phyloP scores from a whole-genome alignment of 371 early-diverging fungal genomes.

The Conidiobolus incongruus region DNA sequence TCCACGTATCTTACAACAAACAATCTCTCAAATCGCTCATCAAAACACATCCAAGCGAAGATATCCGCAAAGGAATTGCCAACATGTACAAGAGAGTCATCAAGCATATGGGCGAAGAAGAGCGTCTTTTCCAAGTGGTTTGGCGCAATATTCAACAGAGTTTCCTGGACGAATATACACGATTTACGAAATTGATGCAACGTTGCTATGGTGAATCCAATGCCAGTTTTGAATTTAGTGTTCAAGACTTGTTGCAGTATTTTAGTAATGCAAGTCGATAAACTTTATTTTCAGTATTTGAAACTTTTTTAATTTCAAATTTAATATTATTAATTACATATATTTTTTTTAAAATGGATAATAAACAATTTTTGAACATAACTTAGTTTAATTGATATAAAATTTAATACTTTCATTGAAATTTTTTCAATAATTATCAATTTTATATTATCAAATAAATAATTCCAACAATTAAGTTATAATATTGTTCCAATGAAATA shows the following conservation, averaged over 20 bases:
- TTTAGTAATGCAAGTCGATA: constrained; percentile 34
- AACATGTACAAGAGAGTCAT: constrained; percentile 73
- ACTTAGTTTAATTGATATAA: no score
- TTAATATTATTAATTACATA: no score
- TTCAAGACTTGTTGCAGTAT: constrained; percentile 51
- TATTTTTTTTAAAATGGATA: no score
- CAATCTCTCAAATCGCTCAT: constrained; percentile 65
- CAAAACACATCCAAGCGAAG: constrained; percentile 56
- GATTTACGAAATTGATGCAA: constrained; percentile 52
- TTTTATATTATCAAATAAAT: no score
- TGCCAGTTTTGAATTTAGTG: constrained; percentile 63
- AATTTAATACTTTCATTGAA: no score
- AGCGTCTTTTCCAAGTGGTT: constrained; percentile 59
- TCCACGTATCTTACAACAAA: constrained; percentile 68
- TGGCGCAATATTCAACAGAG: constrained; percentile 86
- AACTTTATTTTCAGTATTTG: neutral
- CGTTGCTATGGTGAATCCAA: constrained; percentile 72
- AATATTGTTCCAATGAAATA: no score
- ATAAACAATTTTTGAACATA: no score
- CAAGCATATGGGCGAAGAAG: constrained; percentile 76
- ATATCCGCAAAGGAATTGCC: constrained; percentile 59
- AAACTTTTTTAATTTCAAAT: no score
- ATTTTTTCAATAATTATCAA: no score
- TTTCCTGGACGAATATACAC: constrained; percentile 51
- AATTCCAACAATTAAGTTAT: no score